Evolutionary conservation across 345 rosid species (phyloP), one percentile per base, ranked within the genome.

Genomic region (Conringia planisiliqua): DNA sequence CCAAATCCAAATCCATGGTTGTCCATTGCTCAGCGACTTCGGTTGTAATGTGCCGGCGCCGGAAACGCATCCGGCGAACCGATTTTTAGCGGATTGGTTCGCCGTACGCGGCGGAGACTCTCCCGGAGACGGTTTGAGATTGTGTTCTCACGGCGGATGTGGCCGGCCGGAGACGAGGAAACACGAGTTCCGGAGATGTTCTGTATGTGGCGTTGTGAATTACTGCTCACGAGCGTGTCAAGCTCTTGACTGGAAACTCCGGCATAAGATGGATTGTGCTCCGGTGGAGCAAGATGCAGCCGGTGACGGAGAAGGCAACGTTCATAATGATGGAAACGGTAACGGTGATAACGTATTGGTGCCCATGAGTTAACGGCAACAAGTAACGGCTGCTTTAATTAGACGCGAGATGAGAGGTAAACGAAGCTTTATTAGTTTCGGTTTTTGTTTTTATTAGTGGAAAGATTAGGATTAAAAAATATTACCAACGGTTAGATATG

Each of bases 41-140:
- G 99, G 99, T 2, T 95, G 98, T 84, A 92, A 92, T 83, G 96
- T 95, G n/a, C 99, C 96, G 74, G 87, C 97, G 11, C 94, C 96
- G 38, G 96, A 90, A 71, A 82, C 82, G 1, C 97, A 95, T 67
- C 92, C 96, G 29, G 96, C 92, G 17, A 89, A 85, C 73, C 72
- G 77, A 47, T 95, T 95, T 68, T 51, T 95, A 22, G 80, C 91
- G 0, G 96, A 90, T n/a, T 95, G 99, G 97, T 92, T 83, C 75
- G 77, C 74, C 0, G 40, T 58, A 1, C 82, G 82, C 4, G 87
- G 76, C 3, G 81, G 87, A 4, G 79, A 80, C 2, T 79, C 58
- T 1, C 80, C 84, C 3, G 93, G 82, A 0, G 65, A 78, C 10
- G 96, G 97, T 0, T 80, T 92, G 52, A 86, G 98, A 7, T 17